Base-by-base conservation (phyloP, 2,329 filamentous ascomycete species). In the Talaromyces funiculosus region DNA sequence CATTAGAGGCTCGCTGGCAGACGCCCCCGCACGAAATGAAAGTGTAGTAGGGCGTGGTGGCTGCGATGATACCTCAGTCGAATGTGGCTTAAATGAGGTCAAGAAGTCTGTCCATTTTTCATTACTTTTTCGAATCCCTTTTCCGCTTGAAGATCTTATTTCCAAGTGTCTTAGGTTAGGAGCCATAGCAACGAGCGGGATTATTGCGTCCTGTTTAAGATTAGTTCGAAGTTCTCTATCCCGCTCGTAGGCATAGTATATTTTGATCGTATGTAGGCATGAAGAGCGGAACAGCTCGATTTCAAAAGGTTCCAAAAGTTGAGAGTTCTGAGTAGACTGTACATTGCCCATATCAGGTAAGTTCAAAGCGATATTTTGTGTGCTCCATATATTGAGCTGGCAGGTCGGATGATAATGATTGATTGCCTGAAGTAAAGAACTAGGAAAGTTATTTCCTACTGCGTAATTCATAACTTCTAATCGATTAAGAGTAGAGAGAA, bases 201-300 rank as follows among this genome's bases (percentile, higher is more conserved):
- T 42, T 20, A 56, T 56, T 31, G 53, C 53, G 10, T 56, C 35
- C n/a, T n/a, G n/a, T n/a, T n/a, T n/a, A n/a, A n/a, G n/a, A n/a
- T n/a, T n/a, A n/a, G n/a, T n/a, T n/a, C n/a, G n/a, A n/a, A n/a
- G n/a, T n/a, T n/a, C n/a, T n/a, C n/a, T n/a, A n/a, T n/a, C n/a
- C n/a, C n/a, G n/a, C n/a, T n/a, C n/a, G n/a, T n/a, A n/a, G n/a
- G n/a, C n/a, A n/a, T n/a, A n/a, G n/a, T n/a, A n/a, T n/a, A n/a
- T n/a, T n/a, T n/a, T n/a, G n/a, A 42, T 56, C 20, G 53, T 16
- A 22, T 43, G 37, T 6, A 56, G 37, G 22, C 53, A 56, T 31
- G 53, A 37, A 14, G 53, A 43, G 4, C 10, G 12, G 35, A 56
- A 10, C 53, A 56, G 24, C 2, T 43, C 37, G 3, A 56, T 43